Base-by-base conservation (phyloP, 805 yeast genomes). In the Nakazawaea molendinolei region DNA sequence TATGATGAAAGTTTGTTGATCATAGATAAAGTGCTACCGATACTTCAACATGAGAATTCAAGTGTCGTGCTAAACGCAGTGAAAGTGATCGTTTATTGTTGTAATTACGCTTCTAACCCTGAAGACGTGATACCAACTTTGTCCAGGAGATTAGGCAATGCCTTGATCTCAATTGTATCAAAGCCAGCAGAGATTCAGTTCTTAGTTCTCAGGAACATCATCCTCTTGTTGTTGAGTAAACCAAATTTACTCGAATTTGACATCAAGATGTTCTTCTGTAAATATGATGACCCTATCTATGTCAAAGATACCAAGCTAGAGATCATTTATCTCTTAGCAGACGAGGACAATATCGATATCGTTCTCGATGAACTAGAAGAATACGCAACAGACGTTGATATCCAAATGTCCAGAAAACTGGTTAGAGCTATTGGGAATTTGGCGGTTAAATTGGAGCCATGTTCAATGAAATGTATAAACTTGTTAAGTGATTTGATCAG, bases 301-400 rank as follows among this genome's bases (percentile, higher is more conserved):
- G 77, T 90, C 51, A 86, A 87, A 54, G 90, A 86, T 48, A 84
- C 96, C 5, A 90, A 90, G 51, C 63, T 90, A 30, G 97, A 90
- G 52, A 81, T 92, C 40, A 76, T 90, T 16, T 85, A 83, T 47
- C 62, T 86, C 24, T 61, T 90, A 31, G 94, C 97, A 1, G 71
- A 76, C 49, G 77, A 74, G 36, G 44, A 55, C 8, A 84, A 83
- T 47, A 64, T 81, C 31, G 65, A 62, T 5, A 58, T 67, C 25
- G 86, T 90, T 1, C 60, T 89, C 31, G 60, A 74, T 13, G 97
- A 89, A 52, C 57, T 89, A 35, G 81, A 77, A 44, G 95, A 83
- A 48, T 89, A 89, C 55, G 94, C 95, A 4, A 74, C 86, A 0
- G 95, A 86, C 49, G 78, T 85, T 10, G 96, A 89, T 55, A 71